A percentile compares a stretch with the other conserved stretches of the same genome.
phyloP scores from a whole-genome alignment of 192 early-diverging fungal genomes.

The Rhizoclosmatium globosum region DNA sequence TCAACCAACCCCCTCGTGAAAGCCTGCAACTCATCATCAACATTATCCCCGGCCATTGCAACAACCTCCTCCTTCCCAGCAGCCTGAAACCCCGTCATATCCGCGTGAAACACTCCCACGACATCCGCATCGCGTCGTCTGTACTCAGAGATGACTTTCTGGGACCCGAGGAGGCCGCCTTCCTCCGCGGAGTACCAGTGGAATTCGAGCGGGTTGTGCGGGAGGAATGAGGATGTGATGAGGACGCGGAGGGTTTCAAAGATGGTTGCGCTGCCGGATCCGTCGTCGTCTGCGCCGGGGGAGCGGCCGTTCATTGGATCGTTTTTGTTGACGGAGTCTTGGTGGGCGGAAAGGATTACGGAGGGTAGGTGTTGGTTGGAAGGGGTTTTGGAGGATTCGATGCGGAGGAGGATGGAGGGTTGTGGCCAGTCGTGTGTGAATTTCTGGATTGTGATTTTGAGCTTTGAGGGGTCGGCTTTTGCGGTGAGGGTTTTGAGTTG shows the following conservation, averaged over 20 bases:
- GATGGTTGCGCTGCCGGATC: constrained; percentile 29
- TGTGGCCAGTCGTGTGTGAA: constrained; percentile 80
- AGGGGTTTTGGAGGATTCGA: not conserved
- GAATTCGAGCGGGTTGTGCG: constrained; percentile 82
- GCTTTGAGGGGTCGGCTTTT: constrained; percentile 18
- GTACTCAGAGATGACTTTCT: constrained; percentile 81
- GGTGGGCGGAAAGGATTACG: constrained; percentile 8
- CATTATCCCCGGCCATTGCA: constrained; percentile 85
- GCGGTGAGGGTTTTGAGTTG: constrained; percentile 41
- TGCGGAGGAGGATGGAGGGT: constrained; percentile 7
- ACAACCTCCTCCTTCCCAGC: constrained; percentile 59
- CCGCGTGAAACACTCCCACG: constrained; percentile 84
- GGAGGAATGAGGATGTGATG: constrained; percentile 67
- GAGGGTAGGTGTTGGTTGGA: not conserved
- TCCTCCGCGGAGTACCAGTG: constrained; percentile 73
- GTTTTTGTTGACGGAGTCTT: constrained; percentile 8
- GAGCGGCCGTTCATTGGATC: constrained; percentile 7
- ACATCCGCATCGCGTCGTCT: constrained; percentile 64
- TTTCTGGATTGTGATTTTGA: constrained; percentile 64
- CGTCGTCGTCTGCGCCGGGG: constrained; percentile 47
- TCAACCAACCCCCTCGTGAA: constrained; percentile 66
- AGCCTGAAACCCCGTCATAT: constrained; percentile 92
- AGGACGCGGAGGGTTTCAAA: constrained; percentile 80
- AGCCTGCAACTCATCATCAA: constrained; percentile 61
- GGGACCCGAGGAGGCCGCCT: constrained; percentile 85